Evolutionary conservation across 1,284 basidiomycete genomes (phyloP).

Genomic region (Pterula multifida): DNA sequence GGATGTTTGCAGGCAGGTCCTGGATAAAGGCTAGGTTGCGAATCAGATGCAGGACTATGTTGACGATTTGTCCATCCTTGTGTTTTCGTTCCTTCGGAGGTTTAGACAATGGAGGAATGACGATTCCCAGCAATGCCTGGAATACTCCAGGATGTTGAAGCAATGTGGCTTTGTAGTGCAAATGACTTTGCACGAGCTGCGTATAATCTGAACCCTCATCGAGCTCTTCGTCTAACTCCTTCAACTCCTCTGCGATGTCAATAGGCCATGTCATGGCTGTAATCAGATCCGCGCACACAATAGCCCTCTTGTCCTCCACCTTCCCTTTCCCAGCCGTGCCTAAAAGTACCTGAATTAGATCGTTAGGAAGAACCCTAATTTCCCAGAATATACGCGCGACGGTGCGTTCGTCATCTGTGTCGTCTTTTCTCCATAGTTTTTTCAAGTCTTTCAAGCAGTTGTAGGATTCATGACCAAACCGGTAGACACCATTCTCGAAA

Average conservation of each 20-base stretch:
- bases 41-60: constrained; percentile 79
- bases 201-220: constrained; percentile 69
- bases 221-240: constrained; percentile 73
- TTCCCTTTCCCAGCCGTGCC: constrained; percentile 67
- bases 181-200: constrained; percentile 65
- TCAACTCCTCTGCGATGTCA: constrained; percentile 83
- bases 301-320: constrained; percentile 74
- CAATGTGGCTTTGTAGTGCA: constrained; percentile 77
- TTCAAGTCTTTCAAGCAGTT: constrained; percentile 90
- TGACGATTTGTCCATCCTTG: constrained; percentile 77
- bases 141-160: constrained; percentile 50
- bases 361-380: constrained; percentile 70
- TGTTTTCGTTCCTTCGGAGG: constrained; percentile 52
- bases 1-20: constrained; percentile 61
- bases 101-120: constrained; percentile 60
- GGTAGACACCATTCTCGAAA: constrained; percentile 55
- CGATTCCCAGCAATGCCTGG: constrained; percentile 55
- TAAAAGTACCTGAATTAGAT: constrained; percentile 77
- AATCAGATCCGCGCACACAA: constrained; percentile 80
- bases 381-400: constrained; percentile 86
- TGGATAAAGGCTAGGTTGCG: constrained; percentile 87
- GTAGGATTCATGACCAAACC: constrained; percentile 73
- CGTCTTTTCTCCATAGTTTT: constrained; percentile 89
- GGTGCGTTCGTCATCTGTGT: constrained; percentile 88
- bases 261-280: constrained; percentile 97